Base-by-base conservation (phyloP, 106 monocot genomes). In the Dendrobium catenatum region DNA sequence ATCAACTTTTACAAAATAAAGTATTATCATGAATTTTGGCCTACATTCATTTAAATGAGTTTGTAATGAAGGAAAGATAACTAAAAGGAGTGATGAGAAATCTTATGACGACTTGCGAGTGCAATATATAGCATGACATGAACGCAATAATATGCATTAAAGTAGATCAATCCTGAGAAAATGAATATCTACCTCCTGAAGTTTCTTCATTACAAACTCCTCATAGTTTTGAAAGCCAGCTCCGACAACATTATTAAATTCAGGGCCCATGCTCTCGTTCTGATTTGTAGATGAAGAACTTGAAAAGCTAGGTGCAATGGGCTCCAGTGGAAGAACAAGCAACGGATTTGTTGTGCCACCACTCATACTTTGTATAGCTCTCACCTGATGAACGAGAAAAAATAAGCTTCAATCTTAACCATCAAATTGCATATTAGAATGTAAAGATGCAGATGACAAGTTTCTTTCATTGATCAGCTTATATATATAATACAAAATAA, bases 141-240 rank as follows among this genome's bases (percentile, higher is more conserved):
- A 51, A 51, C 51, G 13, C 51, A 51, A 51, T 13, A 51, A 51
- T 13, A 51, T 51, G 13, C 13, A 51, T 13, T 51, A 24, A 66
- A 66, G 26, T 66, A 24, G 26, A 66, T 66, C 64, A 66, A 22
- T 66, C 8, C 24, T 51, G 0, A 70, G 31, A 68, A 2, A 70
- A 33, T 9, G 29, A 44, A 44, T 67, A 22, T 81, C 2, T 78
- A 96, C 95, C 95, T 91, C 84, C 79, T 86, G 86, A 85, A 96
- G 96, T 80, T 96, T 96, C 77, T 90, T 78, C 83, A 96, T 54
- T 49, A 96, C 84, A 56, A 87, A 90, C 76, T 92, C 90, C 80
- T 96, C 96, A 56, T 83, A 96, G 79, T 89, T 90, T 77, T 87
- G 86, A 82, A 94, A 96, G 3, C 93, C 91, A 75, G 88, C 83